phyloP scores from a whole-genome alignment of 1,284 basidiomycete species.

The Tilletiopsis washingtonensis region DNA sequence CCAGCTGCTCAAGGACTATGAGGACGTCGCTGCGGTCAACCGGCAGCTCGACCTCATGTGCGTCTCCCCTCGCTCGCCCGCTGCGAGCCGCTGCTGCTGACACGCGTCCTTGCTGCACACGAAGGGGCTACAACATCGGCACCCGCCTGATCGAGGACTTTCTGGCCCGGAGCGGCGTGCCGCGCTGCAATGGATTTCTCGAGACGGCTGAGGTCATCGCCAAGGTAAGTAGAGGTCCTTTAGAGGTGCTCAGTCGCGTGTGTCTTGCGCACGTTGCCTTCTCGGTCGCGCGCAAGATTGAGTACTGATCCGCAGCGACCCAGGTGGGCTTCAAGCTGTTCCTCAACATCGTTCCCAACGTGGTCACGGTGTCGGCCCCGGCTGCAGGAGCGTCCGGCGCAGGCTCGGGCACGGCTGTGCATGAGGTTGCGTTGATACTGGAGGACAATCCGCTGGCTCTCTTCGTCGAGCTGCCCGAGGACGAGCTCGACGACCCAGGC shows the following conservation, averaged over 20 bases:
- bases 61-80: slow-evolving; percentile 14
- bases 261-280: no score
- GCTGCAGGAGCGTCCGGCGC: neutral
- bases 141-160: slow-evolving; percentile 95
- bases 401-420: neutral
- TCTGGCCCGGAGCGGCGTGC: slow-evolving; percentile 65
- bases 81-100: neutral
- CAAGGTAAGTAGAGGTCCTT: slow-evolving; percentile 18
- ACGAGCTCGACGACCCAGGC: slow-evolving; percentile 93
- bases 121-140: slow-evolving; percentile 97
- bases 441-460: slow-evolving; percentile 96
- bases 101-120: neutral
- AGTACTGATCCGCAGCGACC: no score
- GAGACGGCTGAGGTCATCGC: slow-evolving; percentile 61
- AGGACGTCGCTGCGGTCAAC: slow-evolving; percentile 81
- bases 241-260: no score
- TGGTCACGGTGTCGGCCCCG: slow-evolving; percentile 45
- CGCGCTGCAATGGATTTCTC: slow-evolving; percentile 74
- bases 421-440: slow-evolving; percentile 69
- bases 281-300: no score
- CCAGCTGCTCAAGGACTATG: slow-evolving; percentile 97
- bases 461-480: slow-evolving; percentile 92
- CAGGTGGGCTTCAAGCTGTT: slow-evolving; percentile 99
- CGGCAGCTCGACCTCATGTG: slow-evolving; percentile 60
- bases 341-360: slow-evolving; percentile 78